These are phyloP conservation scores for Phytophthora vignae DNA, from an alignment of 352 stramenopile genomes.

Conservation along the genomic window DNA sequence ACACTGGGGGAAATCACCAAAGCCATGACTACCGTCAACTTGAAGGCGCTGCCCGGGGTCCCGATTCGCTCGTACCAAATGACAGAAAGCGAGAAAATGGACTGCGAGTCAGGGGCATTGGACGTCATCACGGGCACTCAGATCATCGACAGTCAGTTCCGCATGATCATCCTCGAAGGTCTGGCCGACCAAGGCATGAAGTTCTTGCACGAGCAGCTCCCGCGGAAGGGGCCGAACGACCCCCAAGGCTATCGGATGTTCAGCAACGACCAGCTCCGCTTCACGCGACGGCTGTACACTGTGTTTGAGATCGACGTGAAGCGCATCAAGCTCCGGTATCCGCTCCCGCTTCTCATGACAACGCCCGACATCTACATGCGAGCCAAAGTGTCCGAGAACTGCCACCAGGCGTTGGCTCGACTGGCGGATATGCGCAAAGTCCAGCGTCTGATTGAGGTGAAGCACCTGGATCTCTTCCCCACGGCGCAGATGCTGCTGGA, in stretches of 20 bases:
- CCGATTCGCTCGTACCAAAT: conserved; percentile 87
- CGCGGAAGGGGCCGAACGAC: conserved; percentile 45
- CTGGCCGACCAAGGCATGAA: conserved; percentile 68
- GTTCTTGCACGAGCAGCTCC: conserved; percentile 49
- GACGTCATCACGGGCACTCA: conserved; percentile 90
- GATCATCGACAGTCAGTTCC: conserved; percentile 86
- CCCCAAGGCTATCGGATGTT: conserved; percentile 65
- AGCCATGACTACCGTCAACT: conserved; percentile 77
- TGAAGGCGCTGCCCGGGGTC: conserved; percentile 50
- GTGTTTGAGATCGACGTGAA: conserved; percentile 90
- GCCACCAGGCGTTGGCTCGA: conserved; percentile 75
- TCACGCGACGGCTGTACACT: conserved; percentile 86
- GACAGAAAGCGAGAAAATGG: conserved; percentile 56
- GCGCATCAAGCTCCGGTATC: conserved; percentile 87
- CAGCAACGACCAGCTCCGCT: conserved; percentile 75
- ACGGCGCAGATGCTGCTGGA: conserved; percentile 79
- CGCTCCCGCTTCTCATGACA: conserved; percentile 73
- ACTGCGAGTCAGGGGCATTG: conserved; percentile 62
- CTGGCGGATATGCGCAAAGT: conserved; percentile 75
- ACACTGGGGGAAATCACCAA: conserved; percentile 59
- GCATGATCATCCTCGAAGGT: conserved; percentile 91
- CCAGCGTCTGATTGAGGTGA: conserved; percentile 59
- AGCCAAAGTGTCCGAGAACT: conserved; percentile 84
- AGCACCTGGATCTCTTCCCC: conserved; percentile 81
- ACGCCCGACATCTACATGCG: conserved; percentile 92